Percentiles rank a stretch among this genome's conserved stretches.
Conservation (phyloP, 1,139 yeast genomes). For the Saccharomyces pastorianus region DNA sequence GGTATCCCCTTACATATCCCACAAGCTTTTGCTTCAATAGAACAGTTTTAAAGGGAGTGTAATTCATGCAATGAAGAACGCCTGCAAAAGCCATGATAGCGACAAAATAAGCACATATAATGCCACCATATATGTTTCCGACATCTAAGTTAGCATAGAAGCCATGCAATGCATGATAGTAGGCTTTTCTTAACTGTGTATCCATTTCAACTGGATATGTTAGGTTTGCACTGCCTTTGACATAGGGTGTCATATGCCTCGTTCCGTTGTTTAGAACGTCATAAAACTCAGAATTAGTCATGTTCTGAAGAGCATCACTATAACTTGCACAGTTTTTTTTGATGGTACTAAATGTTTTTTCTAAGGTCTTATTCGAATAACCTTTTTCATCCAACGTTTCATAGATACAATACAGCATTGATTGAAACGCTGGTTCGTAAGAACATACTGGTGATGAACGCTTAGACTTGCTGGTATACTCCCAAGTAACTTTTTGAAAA, state of each 20-base stretch:
- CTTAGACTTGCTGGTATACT: no score
- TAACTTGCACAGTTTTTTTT: conserved; percentile 1
- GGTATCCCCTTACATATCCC: conserved; percentile 12
- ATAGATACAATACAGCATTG: no score
- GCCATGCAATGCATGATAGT: no score
- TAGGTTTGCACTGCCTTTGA: no score
- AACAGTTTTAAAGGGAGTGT: conserved; percentile 9
- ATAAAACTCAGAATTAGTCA: conserved; percentile 10
- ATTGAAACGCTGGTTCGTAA: conserved; percentile 19
- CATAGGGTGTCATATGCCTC: conserved; percentile 1
- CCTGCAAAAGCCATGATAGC: conserved; percentile 6
- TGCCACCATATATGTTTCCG: conserved; percentile 8
- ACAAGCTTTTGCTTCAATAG: conserved; percentile 8
- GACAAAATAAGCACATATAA: conserved; percentile 12
- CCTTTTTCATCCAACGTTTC: no score
- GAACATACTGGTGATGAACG: conserved; percentile 9
- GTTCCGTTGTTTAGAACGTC: conserved; percentile 14
- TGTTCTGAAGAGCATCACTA: conserved; percentile 2
- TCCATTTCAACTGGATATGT: no score
- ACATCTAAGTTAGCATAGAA: no score
- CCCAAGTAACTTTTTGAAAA: no score
- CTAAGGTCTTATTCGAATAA: no score
- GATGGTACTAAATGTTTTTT: no score
- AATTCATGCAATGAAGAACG: conserved; percentile 8
- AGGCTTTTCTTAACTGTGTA: no score